Conservation (phyloP, 2,329 filamentous ascomycete genomes). For the Fusarium sp. region DNA sequence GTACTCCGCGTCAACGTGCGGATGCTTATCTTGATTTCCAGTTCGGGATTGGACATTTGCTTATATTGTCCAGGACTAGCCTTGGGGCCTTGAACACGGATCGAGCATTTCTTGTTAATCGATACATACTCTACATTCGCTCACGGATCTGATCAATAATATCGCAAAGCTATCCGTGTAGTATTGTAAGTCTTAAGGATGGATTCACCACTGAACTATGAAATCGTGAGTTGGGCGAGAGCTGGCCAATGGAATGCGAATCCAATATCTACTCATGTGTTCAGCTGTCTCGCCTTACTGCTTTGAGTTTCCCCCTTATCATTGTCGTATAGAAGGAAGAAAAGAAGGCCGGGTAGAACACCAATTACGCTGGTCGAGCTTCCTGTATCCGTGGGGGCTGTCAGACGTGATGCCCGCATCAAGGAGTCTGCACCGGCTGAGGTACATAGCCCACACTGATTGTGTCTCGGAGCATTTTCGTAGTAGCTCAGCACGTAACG, state of each 20-base stretch:
- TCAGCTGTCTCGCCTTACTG: conserved; percentile 11
- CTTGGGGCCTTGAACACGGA: background rate
- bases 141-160: conserved; percentile 1
- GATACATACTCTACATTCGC: conserved; percentile 4
- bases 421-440: conserved; percentile 19
- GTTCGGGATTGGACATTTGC: background rate
- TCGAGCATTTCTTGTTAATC: conserved; percentile 11
- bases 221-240: conserved; percentile 17
- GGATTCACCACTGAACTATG: conserved; percentile 7
- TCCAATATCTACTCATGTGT: conserved; percentile 7
- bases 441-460: background rate
- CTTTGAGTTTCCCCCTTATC: conserved; percentile 15
- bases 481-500: conserved; percentile 8
- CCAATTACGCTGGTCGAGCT: background rate
- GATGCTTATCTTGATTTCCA: conserved; percentile 28
- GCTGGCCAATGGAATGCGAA: conserved; percentile 12
- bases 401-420: conserved; percentile 30
- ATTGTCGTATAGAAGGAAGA: conserved; percentile 14
- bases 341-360: conserved; percentile 30
- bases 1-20: background rate
- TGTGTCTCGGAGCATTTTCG: conserved; percentile 34
- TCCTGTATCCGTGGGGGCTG: conserved; percentile 11
- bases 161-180: background rate
- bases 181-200: conserved; percentile 10
- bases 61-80: background rate